A percentile compares a stretch with the other conserved stretches of the same genome.
These are phyloP conservation scores for Aegilops sharonensis DNA, from an alignment of 176 grass and related monocot genomes.

Conservation along the genomic window DNA sequence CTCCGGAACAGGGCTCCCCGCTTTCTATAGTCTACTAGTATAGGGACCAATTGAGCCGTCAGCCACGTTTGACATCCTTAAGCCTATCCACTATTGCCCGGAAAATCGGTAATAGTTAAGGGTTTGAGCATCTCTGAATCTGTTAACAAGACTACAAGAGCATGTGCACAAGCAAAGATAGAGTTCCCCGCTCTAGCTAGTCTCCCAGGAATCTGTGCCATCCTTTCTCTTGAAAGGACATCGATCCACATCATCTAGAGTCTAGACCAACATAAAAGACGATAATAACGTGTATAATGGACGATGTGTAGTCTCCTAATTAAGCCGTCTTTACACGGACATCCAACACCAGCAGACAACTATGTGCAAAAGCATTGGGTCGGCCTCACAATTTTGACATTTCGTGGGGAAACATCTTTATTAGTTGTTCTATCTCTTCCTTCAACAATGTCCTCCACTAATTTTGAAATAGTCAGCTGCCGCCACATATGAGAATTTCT, in stretches of 20 bases:
- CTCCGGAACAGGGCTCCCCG: too few relatives aligned
- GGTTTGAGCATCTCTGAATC: too few relatives aligned
- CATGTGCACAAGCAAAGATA: too few relatives aligned
- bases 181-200: too few relatives aligned
- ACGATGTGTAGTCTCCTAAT: neutral
- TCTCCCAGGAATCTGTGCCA: too few relatives aligned
- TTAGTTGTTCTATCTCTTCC: neutral
- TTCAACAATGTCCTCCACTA: neutral
- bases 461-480: neutral
- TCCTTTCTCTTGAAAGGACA: neutral
- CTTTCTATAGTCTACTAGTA: too few relatives aligned
- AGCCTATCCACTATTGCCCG: too few relatives aligned
- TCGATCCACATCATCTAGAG: neutral
- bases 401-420: neutral
- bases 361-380: neutral
- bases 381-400: neutral
- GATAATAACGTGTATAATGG: too few relatives aligned
- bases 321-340: neutral
- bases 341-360: neutral
- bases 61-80: too few relatives aligned
- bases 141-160: too few relatives aligned
- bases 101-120: too few relatives aligned
- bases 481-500: neutral
- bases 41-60: too few relatives aligned
- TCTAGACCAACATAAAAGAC: neutral